Base-by-base conservation (phyloP, 1,139 yeast genomes). In the Kodamaea fungicola region DNA sequence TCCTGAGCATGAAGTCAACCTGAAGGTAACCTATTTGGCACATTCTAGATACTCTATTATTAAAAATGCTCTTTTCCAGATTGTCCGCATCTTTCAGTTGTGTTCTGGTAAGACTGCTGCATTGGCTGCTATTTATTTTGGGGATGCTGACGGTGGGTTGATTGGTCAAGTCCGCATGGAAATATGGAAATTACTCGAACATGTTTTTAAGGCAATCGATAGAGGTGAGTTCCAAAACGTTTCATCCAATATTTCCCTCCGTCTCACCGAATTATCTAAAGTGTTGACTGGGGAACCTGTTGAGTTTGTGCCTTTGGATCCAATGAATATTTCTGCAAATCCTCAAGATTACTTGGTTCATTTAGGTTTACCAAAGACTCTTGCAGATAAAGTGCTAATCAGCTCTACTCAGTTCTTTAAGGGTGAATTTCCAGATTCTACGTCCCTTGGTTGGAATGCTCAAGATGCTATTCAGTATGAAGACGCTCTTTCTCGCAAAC, bases 281-380 rank as follows among this genome's bases (percentile, higher is more conserved):
- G 26, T n/a, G 6, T n/a, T 23, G 9, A n/a, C 10, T 7, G 29
- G 13, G 8, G 29, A 27, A 7, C 13, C 29, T 46, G 61, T 34
- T 41, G 72, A 46, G 2, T 63, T 63, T 32, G 66, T 70, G 35
- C 75, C 77, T 6, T 61, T 80, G 24, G 57, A 65, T 12, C 68
- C 77, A 62, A 59, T 62, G 30, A 67, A 69, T 30, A 76, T 78
- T 4, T 81, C 82, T 8, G 73, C 85, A 0, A 65, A 65, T 7
- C 75, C 77, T 46, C 56, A 75, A 7, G 65, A 70, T 5, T 77
- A 74, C 43, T 57, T 82, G 34, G 54, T 56, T 7, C 54, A 58
- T 1, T 48, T 69, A n/a, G 85, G 84, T 1, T 47, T 78, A 35
- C 32, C 64, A 1, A 66, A 61, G 10, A 48, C 54, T 0, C 64